Percentiles rank a stretch among this genome's conserved stretches.
phyloP scores from a whole-genome alignment of 495 filamentous ascomycete genomes.

The Tuber umbilicatum region DNA sequence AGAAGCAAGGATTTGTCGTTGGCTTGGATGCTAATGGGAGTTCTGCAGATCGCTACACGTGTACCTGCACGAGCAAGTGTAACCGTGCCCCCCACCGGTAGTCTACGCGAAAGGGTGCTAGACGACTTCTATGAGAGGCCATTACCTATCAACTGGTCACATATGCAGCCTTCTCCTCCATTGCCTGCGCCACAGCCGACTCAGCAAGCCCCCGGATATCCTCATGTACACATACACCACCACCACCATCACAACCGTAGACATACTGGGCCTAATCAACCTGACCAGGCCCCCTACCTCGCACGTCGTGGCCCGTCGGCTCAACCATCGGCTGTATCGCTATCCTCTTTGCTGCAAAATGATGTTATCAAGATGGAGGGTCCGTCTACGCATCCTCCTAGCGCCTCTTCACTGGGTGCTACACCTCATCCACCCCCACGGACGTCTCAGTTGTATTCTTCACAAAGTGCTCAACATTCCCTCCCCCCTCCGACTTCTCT shows the following conservation, averaged over 20 bases:
- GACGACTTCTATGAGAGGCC: constrained; percentile 37
- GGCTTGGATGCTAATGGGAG: constrained; percentile 24
- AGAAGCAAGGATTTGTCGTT: constrained; percentile 27
- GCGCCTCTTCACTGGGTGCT: constrained; percentile 22
- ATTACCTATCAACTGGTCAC: constrained; percentile 29
- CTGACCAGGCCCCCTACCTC: constrained; percentile 33
- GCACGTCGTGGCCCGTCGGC: constrained; percentile 32
- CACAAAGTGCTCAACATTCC: constrained; percentile 24
- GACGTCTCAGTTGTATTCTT: constrained; percentile 27
- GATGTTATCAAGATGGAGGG: constrained; percentile 33
- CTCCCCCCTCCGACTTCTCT: constrained; percentile 15
- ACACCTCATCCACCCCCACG: constrained; percentile 20
- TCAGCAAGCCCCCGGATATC: constrained; percentile 32
- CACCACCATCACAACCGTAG: constrained; percentile 37
- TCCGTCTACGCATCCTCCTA: constrained; percentile 28
- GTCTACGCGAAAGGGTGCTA: constrained; percentile 32
- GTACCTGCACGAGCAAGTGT: constrained; percentile 35
- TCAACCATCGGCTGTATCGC: constrained; percentile 25
- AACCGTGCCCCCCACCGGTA: constrained; percentile 31
- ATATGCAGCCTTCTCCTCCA: constrained; percentile 32
- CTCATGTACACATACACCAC: constrained; percentile 41
- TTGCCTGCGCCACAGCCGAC: constrained; percentile 35
- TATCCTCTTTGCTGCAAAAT: constrained; percentile 32
- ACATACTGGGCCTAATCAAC: constrained; percentile 35
- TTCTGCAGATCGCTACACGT: constrained; percentile 42